Percentiles rank a stretch among this genome's conserved stretches.
phyloP scores from a whole-genome alignment of 2,329 filamentous ascomycete genomes.

The Arthrobotrys megalospora region DNA sequence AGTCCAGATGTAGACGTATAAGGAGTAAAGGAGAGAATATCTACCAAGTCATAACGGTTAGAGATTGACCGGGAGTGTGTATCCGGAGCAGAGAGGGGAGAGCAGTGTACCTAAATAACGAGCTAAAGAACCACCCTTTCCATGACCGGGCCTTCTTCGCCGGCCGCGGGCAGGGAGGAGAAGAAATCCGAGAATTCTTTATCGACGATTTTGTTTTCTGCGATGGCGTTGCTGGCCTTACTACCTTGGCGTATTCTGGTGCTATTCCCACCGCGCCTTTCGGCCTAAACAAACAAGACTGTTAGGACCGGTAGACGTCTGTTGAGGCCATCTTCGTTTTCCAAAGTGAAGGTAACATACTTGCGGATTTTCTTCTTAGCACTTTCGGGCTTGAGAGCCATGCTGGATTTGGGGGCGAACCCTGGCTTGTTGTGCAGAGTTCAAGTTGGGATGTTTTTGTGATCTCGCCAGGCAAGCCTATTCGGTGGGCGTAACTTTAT shows the following conservation, averaged over 20 bases:
- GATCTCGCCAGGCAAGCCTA: slow-evolving; percentile 23
- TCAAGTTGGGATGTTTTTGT: slow-evolving; percentile 50
- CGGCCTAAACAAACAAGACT: slow-evolving; percentile 24
- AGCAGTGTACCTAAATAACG: slow-evolving; percentile 28
- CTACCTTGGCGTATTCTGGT: slow-evolving; percentile 41
- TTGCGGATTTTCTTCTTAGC: slow-evolving; percentile 43
- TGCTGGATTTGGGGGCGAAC: slow-evolving; percentile 46
- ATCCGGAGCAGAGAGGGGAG: not conserved
- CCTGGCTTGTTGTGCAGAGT: slow-evolving; percentile 40
- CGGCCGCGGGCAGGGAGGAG: slow-evolving; percentile 33
- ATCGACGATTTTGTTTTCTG: slow-evolving; percentile 61
- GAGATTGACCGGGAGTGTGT: not conserved
- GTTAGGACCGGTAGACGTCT: slow-evolving; percentile 9
- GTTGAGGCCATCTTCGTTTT: not conserved
- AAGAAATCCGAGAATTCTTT: slow-evolving; percentile 61
- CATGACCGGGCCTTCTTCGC: slow-evolving; percentile 25
- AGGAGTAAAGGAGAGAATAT: slow-evolving; percentile 46
- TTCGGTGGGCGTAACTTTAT: slow-evolving; percentile 39
- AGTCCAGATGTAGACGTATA: slow-evolving; percentile 59
- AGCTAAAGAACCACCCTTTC: slow-evolving; percentile 40
- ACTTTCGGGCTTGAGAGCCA: slow-evolving; percentile 43
- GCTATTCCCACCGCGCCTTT: slow-evolving; percentile 55
- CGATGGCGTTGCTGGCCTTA: slow-evolving; percentile 20
- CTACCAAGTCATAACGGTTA: slow-evolving; percentile 19
- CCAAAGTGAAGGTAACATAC: slow-evolving; percentile 20